Base-by-base conservation (phyloP, 1,284 basidiomycete species). In the Cutaneotrichosporon cavernicola region DNA sequence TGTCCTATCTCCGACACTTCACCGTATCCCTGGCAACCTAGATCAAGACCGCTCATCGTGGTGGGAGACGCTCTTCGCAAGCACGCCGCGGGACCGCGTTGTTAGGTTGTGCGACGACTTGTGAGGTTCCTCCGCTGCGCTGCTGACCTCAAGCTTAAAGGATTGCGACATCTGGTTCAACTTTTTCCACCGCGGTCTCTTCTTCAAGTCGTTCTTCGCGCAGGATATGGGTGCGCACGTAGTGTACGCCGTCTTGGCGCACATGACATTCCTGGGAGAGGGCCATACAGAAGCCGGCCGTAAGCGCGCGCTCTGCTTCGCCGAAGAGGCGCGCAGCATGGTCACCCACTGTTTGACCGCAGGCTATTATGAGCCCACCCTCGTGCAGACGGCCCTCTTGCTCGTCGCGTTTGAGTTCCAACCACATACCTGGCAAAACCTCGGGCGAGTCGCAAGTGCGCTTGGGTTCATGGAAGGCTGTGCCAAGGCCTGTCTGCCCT, bases 321-420 rank as follows among this genome's bases (percentile, higher is more conserved):
- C 69, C 22, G 67, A 70, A 7, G 69, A 72, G 21, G 70, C 70
- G 14, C 61, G 67, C n/a, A 61, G 63, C 16, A 71, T 72, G 63
- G 65, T 73, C 46, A 64, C 72, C 36, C 61, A 71, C 43, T 71
- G 66, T 34, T 55, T 74, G 47, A 56, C 64, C 11, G 56, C 67
- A 7, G 66, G 70, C 14, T 65, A 64, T 16, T 57, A 56, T 22
- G 72, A 76, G 43, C 63, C 68, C 0, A 66, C 63, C 0, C 64
- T 74, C 43, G 70, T 68, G 7, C 72, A 73, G 52, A 71, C 73
- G 4, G 69, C 72, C 0, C 53, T 76, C 16, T 60, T 76, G 5
- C 57, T 76, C 31, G 68, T 66, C 26, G 65, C 67, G 4, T 74
- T 74, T 59, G 74, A 76, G 61, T 68, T 70, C 22, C 70, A 69